A percentile compares a stretch with the other conserved stretches of the same genome.
phyloP scores from a whole-genome alignment of 495 filamentous ascomycete species.

The Aspergillus campestris region DNA sequence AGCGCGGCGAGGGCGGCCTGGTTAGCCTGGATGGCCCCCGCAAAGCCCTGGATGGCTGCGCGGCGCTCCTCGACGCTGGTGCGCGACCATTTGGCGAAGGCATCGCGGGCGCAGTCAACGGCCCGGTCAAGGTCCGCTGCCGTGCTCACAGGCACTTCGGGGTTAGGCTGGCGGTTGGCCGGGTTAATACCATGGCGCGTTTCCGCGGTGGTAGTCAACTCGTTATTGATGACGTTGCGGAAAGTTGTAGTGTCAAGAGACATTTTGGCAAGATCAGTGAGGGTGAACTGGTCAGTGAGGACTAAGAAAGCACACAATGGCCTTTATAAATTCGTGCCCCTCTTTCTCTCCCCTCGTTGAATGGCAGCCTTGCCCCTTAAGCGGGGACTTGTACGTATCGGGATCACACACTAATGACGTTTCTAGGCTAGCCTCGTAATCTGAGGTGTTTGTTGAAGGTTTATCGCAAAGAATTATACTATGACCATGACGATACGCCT shows the following conservation, averaged over 20 bases:
- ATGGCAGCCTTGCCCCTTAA: too few species aligned
- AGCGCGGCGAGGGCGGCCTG: conserved; percentile 38
- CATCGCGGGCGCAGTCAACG: conserved; percentile 35
- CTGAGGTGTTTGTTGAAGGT: too few species aligned
- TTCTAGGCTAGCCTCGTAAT: too few species aligned
- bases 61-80: conserved; percentile 46
- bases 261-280: too few species aligned
- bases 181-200: conserved; percentile 21
- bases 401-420: too few species aligned
- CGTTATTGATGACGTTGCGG: conserved; percentile 31
- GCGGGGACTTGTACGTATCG: too few species aligned
- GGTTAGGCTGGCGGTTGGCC: conserved; percentile 21
- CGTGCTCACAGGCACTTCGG: conserved; percentile 45
- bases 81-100: conserved; percentile 44
- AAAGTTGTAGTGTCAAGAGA: conserved; percentile 10
- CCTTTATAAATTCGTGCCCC: too few species aligned
- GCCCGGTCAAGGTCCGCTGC: conserved; percentile 48
- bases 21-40: conserved; percentile 37
- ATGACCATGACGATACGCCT: too few species aligned
- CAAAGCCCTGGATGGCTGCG: conserved; percentile 44
- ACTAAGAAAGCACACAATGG: too few species aligned
- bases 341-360: too few species aligned
- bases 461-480: too few species aligned
- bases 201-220: conserved; percentile 17
- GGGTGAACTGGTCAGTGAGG: too few species aligned